Percentiles rank a stretch among this genome's conserved stretches.
phyloP scores from a whole-genome alignment of 768 basidiomycete genomes.

The Lepiota brunneoincarnata region DNA sequence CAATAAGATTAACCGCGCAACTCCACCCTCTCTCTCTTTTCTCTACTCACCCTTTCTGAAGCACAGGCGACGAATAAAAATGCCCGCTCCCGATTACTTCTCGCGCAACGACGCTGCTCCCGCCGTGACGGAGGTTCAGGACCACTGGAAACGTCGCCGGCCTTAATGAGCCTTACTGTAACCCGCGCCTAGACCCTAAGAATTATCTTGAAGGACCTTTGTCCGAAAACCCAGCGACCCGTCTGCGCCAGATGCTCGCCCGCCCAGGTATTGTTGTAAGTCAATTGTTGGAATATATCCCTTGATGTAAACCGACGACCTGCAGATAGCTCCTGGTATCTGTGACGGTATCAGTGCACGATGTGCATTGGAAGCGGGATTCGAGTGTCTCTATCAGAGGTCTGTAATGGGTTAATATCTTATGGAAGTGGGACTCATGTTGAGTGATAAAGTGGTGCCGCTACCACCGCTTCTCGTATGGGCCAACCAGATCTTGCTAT shows the following conservation, averaged over 20 bases:
- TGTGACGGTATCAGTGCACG: constrained; percentile 79
- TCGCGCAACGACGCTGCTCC: not conserved
- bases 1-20: not conserved
- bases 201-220: constrained; percentile 69
- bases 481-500: constrained; percentile 79
- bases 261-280: constrained; percentile 74
- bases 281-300: not conserved
- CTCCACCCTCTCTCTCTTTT: not conserved
- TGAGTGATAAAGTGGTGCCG: constrained; percentile 52
- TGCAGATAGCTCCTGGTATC: constrained; percentile 69
- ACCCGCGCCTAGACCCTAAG: constrained; percentile 64
- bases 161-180: constrained; percentile 44
- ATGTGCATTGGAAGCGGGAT: constrained; percentile 76
- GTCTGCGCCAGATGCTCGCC: constrained; percentile 64
- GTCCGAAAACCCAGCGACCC: constrained; percentile 66
- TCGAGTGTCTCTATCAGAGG: constrained; percentile 76
- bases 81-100: constrained; percentile 11
- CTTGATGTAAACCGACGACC: not conserved
- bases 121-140: not conserved
- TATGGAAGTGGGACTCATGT: not conserved
- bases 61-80: not conserved
- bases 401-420: constrained; percentile 18
- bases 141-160: not conserved
- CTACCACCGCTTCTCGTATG: constrained; percentile 76
- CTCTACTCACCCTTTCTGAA: not conserved